Evolutionary conservation across 768 basidiomycete genomes (phyloP).

Genomic region (Phaeotremella fagi): DNA sequence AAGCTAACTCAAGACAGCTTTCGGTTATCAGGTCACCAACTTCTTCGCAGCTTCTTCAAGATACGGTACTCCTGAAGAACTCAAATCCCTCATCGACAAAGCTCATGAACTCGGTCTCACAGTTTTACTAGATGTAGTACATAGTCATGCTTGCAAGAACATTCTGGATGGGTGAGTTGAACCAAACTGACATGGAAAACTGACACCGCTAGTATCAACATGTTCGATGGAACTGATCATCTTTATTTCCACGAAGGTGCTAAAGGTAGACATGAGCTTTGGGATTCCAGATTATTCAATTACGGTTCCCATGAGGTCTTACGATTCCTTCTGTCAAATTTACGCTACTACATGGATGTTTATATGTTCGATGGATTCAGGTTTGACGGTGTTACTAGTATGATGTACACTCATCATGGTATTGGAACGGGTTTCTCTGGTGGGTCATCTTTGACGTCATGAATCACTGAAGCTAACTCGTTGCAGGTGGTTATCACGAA

Average conservation of each 20-base stretch:
- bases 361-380: slow-evolving; percentile 96
- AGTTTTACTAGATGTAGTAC: slow-evolving; percentile 92
- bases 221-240: slow-evolving; percentile 96
- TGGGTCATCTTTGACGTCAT: slow-evolving; percentile 6
- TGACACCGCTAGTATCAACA: slow-evolving; percentile 57
- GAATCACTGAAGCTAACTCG: background rate
- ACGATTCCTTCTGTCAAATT: slow-evolving; percentile 88
- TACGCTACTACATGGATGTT: slow-evolving; percentile 92
- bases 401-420: slow-evolving; percentile 99
- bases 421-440: slow-evolving; percentile 97
- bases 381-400: slow-evolving; percentile 97
- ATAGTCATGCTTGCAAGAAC: slow-evolving; percentile 98
- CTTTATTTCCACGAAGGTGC: slow-evolving; percentile 92
- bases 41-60: slow-evolving; percentile 96
- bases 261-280: slow-evolving; percentile 88
- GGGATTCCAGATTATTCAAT: slow-evolving; percentile 96
- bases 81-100: slow-evolving; percentile 90
- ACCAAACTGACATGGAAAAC: background rate
- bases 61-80: slow-evolving; percentile 87
- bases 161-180: slow-evolving; percentile 72
- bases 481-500: slow-evolving; percentile 85
- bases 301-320: slow-evolving; percentile 91
- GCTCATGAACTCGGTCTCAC: slow-evolving; percentile 90
- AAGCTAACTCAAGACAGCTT: slow-evolving; percentile 57
- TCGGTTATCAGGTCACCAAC: slow-evolving; percentile 95